Percentiles rank a stretch among this genome's conserved stretches.
These are phyloP conservation scores for Citrullus mucosospermus DNA, from an alignment of 306 rosid species.

Conservation along the genomic window DNA sequence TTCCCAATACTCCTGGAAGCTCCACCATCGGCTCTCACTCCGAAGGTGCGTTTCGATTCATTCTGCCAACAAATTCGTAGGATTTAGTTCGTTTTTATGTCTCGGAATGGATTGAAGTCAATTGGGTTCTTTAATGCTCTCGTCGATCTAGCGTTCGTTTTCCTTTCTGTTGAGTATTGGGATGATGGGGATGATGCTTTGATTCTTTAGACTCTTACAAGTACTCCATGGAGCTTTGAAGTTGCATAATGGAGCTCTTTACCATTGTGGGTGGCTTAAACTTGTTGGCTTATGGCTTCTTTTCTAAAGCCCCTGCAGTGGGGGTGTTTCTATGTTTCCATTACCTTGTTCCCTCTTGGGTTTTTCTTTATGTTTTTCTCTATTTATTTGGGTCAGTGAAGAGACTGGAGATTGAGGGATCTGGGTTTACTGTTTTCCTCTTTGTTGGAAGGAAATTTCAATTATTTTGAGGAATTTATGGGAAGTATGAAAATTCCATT, in stretches of 20 bases:
- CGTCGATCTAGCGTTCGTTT: neutral
- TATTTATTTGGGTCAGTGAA: neutral
- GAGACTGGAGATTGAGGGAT: neutral
- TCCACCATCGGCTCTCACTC: constrained; percentile 1
- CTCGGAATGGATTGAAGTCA: neutral
- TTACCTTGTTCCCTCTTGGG: neutral
- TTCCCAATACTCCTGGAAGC: neutral
- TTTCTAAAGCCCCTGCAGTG: neutral
- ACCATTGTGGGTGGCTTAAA: neutral
- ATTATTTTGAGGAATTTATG: neutral
- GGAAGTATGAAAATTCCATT: neutral
- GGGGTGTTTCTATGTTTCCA: neutral
- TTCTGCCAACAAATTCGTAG: neutral
- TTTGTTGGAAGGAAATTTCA: neutral
- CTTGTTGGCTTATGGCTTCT: neutral
- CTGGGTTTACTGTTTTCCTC: neutral
- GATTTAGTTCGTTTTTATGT: neutral
- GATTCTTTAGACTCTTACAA: neutral
- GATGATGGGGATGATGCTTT: neutral
- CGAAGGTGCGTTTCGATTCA: constrained; percentile 17
- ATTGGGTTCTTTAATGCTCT: neutral
- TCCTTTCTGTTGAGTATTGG: neutral
- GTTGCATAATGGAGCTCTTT: neutral
- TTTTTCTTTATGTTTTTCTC: too few species aligned
- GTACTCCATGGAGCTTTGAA: neutral